Evolutionary conservation across 306 rosid genomes (phyloP), one percentile per base, ranked within the genome.

Genomic region (Castanospermum australe): DNA sequence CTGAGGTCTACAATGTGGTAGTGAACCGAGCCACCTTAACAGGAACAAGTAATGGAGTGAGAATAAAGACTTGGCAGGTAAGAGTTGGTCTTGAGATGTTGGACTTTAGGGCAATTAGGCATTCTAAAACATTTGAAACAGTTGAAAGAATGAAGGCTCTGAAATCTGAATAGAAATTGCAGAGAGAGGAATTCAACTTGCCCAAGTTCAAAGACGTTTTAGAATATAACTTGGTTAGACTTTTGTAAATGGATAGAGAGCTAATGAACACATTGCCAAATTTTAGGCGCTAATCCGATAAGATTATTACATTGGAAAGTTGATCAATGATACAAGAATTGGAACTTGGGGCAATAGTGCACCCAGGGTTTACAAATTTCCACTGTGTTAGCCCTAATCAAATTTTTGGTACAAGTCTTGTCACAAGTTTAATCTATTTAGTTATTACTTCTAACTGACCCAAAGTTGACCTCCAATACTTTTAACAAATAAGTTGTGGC

Each of bases 61-160:
- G 99, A 85, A 94, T 94, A 21, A 92, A 94, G 84, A 94, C 97
- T 47, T 94, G 97, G 95, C 97, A 94, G 93, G 98, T 91, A 60
- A 52, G 63, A 62, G 35, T 73, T 77, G 63, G 74, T 68, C 76
- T 62, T 84, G 20, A 71, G 36, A 32, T 14, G 57, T 28, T 30
- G 67, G 76, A 38, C 47, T 17, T 38, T 77, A 2, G 9, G 9
- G 33, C 1, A 42, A 36, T 70, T 75, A 44, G 47, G 66, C 41
- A 65, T 56, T 22, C 76, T 28, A 36, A 66, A 73, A 33, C 71
- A 66, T 73, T 64, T 75, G 48, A 61, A 18, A 32, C 22, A 66
- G 20, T 64, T 20, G 44, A 54, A 63, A 62, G 18, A 22, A 20
- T 45, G n/a, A 21, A 65, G 7, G 62, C 30, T 52, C 15, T 71